Evolutionary conservation across 495 filamentous ascomycete species (phyloP).

Genomic region (Neurospora sp.): DNA sequence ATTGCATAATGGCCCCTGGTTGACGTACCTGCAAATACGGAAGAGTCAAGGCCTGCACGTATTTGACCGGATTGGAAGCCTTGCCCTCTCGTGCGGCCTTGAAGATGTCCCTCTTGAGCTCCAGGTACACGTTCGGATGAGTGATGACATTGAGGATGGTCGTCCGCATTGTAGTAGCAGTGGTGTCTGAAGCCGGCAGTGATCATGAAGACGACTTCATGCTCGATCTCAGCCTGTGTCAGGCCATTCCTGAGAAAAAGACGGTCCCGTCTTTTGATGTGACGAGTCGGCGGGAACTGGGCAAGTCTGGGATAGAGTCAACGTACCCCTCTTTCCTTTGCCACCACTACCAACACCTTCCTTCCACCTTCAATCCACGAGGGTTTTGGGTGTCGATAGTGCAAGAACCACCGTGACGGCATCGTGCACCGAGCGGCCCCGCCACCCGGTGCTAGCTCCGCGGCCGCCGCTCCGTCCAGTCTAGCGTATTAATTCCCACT

Average conservation of each 20-base stretch:
- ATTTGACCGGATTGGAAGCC: slow-evolving; percentile 21
- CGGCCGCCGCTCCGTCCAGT: not conserved
- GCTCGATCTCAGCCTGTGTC: slow-evolving; percentile 25
- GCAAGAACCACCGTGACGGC: not conserved
- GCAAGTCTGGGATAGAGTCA: not conserved
- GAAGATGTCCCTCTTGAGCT: slow-evolving; percentile 46
- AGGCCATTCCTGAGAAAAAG: slow-evolving; percentile 30
- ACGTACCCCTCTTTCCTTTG: too few relatives aligned
- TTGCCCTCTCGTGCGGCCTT: slow-evolving; percentile 17
- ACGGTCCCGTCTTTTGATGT: not conserved
- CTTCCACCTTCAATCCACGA: too few relatives aligned
- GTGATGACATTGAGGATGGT: slow-evolving; percentile 44
- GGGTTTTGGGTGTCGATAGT: not conserved
- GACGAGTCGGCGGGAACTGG: not conserved
- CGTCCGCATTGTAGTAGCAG: slow-evolving; percentile 46
- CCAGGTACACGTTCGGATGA: slow-evolving; percentile 34
- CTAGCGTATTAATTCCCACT: not conserved
- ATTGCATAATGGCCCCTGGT: not conserved
- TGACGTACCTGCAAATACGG: slow-evolving; percentile 27
- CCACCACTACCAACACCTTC: too few relatives aligned
- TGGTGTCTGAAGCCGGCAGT: slow-evolving; percentile 56
- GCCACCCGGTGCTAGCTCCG: not conserved
- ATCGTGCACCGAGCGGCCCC: not conserved
- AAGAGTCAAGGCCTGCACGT: slow-evolving; percentile 27
- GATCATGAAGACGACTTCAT: slow-evolving; percentile 35